Base-by-base conservation (phyloP, 1,284 basidiomycete species). In the Trametes sp. region DNA sequence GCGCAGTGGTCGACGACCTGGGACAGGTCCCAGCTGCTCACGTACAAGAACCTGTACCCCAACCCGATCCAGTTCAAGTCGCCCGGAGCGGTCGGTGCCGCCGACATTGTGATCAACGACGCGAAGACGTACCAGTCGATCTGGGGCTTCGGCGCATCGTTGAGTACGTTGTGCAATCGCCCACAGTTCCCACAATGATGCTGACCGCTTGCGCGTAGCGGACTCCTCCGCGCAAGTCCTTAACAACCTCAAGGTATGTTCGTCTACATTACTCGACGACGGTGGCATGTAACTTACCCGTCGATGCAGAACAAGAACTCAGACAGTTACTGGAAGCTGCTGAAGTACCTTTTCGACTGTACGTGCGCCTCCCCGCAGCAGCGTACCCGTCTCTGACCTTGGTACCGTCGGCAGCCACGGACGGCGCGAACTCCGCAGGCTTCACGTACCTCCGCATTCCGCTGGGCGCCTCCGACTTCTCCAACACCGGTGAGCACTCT, bases 381-480 rank as follows among this genome's bases (percentile, higher is more conserved):
- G 24, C 57, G 9, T 28, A n/a, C 8, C 36, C 54, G 41, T 24
- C 35, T 31, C 59, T 59, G 35, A 50, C 35, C 19, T 26, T n/a
- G 57, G 14, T 33, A 9, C 11, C 10, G 21, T 35, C 29, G 19
- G 21, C 52, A 84, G 83, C 78, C 42, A 79, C 80, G 13, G 82
- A 84, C 66, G 80, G 77, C 2, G 75, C 77, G 28, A 72, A 79
- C 52, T 76, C 80, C 21, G 82, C 84, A 13, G 84, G 84, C 3
- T 74, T 85, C 48, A 78, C 81, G 7, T 82, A 81, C 66, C 70
- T 85, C 49, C 79, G 84, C 21, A 75, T 84, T 29, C 80, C 82
- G 0, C 75, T 85, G 9, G 84, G 84, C 35, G 82, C 84, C 8
- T 75, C 80, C 14, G 83, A 85, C 71, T 84, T 85, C 65, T 73